These are phyloP conservation scores for Pyronema omphalodes DNA, from an alignment of 495 filamentous ascomycete species.

Conservation along the genomic window DNA sequence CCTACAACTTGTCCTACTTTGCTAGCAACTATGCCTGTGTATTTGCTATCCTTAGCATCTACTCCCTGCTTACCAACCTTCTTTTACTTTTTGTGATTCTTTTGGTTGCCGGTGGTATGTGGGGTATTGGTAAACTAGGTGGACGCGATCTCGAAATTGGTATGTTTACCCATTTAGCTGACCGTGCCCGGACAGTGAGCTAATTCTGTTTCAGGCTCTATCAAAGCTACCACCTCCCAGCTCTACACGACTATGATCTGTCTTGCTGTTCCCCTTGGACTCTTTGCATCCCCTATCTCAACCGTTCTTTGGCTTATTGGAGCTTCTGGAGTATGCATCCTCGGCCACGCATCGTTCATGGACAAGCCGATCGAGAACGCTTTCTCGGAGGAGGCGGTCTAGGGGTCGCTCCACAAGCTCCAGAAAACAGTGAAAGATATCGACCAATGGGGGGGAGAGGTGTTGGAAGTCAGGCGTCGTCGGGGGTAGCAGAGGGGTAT, in stretches of 20 bases:
- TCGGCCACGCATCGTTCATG: constrained; percentile 90
- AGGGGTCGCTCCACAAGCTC: constrained; percentile 33
- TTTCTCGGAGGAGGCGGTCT: constrained; percentile 99
- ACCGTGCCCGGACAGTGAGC: background rate
- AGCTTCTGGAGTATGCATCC: constrained; percentile 71
- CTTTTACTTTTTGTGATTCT: constrained; percentile 77
- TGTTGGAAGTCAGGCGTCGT: constrained; percentile 3
- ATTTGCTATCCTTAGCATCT: constrained; percentile 87
- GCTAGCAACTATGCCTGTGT: constrained; percentile 94
- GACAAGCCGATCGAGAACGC: constrained; percentile 99
- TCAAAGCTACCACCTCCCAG: constrained; percentile 74
- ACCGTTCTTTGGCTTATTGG: constrained; percentile 90
- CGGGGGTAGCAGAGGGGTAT: constrained; percentile 7
- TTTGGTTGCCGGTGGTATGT: constrained; percentile 68
- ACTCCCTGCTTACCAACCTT: constrained; percentile 73
- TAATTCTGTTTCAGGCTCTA: constrained; percentile 26
- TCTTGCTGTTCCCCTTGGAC: constrained; percentile 60
- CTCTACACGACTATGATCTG: constrained; percentile 78
- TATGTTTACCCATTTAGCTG: constrained; percentile 2
- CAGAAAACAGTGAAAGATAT: constrained; percentile 19
- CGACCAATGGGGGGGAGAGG: constrained; percentile 19
- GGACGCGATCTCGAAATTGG: constrained; percentile 79
- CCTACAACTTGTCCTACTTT: constrained; percentile 94
- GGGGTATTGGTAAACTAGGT: constrained; percentile 68
- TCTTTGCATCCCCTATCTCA: constrained; percentile 62